Conservation (phyloP, 2,329 filamentous ascomycete genomes). For the Atkinsonella texensis region DNA sequence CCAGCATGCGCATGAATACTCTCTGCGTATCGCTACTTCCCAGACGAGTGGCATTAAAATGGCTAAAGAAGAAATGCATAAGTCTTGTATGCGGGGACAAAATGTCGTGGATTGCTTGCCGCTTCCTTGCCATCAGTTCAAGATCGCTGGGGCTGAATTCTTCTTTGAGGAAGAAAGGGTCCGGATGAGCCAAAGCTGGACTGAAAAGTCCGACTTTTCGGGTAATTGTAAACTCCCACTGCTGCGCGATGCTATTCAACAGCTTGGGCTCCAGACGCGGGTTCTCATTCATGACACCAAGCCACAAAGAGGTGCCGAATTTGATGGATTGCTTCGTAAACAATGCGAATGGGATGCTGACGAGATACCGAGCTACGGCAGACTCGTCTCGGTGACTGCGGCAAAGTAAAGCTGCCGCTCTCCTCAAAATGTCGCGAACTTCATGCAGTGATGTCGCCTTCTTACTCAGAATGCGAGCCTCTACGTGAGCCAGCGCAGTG, state of each 20-base stretch:
- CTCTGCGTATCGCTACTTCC: constrained; percentile 71
- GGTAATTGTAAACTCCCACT: constrained; percentile 79
- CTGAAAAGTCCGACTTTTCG: constrained; percentile 74
- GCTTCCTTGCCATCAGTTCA: constrained; percentile 57
- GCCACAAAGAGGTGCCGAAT: constrained; percentile 88
- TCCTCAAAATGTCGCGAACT: constrained; percentile 68
- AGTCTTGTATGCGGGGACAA: constrained; percentile 78
- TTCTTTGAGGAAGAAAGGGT: constrained; percentile 83
- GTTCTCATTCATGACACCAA: constrained; percentile 94
- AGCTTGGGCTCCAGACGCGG: constrained; percentile 77
- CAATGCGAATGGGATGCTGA: constrained; percentile 82
- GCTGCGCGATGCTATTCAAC: constrained; percentile 73
- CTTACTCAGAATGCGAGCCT: constrained; percentile 56
- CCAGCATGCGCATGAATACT: constrained; percentile 70
- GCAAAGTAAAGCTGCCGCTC: constrained; percentile 79
- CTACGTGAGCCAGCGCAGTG: constrained; percentile 59
- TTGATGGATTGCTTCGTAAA: constrained; percentile 96
- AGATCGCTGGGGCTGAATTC: constrained; percentile 91
- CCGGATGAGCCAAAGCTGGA: constrained; percentile 55
- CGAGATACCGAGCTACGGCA: constrained; percentile 73
- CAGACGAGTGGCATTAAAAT: constrained; percentile 87
- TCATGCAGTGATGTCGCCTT: constrained; percentile 61
- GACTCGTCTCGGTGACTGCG: constrained; percentile 63
- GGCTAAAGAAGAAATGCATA: constrained; percentile 81
- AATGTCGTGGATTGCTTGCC: constrained; percentile 68